Conservation (phyloP, 2,329 filamentous ascomycete species). For the Nigrospora oryzae region DNA sequence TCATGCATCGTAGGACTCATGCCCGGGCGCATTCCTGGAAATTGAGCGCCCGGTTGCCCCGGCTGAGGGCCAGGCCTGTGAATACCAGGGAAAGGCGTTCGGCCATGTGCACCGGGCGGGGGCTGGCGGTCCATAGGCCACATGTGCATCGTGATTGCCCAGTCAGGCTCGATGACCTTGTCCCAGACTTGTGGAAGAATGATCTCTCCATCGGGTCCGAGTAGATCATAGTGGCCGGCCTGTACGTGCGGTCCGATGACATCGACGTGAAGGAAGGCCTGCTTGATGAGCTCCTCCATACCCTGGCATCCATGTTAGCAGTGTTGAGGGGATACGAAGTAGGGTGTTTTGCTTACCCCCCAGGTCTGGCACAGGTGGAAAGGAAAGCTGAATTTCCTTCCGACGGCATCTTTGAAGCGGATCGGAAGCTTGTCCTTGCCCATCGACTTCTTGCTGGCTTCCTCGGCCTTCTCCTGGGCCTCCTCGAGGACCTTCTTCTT, state of each 20-base stretch:
- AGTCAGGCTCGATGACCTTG: conserved; percentile 70
- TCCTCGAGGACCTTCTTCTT: conserved; percentile 42
- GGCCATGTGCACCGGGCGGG: conserved; percentile 4
- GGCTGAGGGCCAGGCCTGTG: neutral
- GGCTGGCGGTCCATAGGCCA: conserved; percentile 40
- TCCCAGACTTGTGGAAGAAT: conserved; percentile 79
- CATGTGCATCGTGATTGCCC: conserved; percentile 60
- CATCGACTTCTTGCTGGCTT: conserved; percentile 33
- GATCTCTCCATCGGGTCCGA: conserved; percentile 73
- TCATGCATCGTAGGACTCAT: too few species aligned
- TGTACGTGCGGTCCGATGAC: conserved; percentile 68
- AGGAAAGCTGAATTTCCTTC: conserved; percentile 87
- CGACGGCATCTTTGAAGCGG: conserved; percentile 85
- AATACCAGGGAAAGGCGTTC: neutral
- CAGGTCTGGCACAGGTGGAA: conserved; percentile 79
- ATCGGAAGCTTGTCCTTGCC: conserved; percentile 65
- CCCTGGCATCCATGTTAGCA: conserved; percentile 41
- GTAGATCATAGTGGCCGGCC: conserved; percentile 71
- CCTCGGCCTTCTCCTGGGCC: conserved; percentile 34
- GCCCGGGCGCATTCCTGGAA: too few species aligned
- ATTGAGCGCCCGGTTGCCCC: neutral
- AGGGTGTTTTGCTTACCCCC: conserved; percentile 48
- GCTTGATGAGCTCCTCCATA: conserved; percentile 80
- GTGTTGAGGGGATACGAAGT: conserved; percentile 2
- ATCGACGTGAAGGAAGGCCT: conserved; percentile 74